A percentile compares a stretch with the other conserved stretches of the same genome.
Evolutionary conservation across 73 alveolate genomes (phyloP).

Genomic region (Tetrahymena elliotti): DNA sequence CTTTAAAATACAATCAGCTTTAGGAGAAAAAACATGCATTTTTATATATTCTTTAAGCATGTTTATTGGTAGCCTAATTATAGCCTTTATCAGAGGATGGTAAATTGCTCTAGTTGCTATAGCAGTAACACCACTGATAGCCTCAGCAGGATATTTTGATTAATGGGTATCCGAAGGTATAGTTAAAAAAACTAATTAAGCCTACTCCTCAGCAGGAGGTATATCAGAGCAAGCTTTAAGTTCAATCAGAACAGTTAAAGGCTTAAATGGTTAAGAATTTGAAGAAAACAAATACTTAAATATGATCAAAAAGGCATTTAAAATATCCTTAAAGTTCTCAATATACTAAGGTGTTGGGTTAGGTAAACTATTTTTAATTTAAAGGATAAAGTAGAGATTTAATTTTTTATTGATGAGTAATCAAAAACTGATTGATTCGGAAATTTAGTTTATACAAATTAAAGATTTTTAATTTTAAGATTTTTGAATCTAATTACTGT

Average conservation of each 20-base stretch:
- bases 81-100: constrained; percentile 63
- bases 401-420: too few species aligned
- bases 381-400: too few species aligned
- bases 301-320: background rate
- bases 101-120: constrained; percentile 42
- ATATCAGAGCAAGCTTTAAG: constrained; percentile 62
- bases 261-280: constrained; percentile 30
- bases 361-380: background rate
- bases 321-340: background rate
- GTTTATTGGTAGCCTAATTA: constrained; percentile 33
- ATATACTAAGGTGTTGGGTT: background rate
- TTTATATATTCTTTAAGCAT: constrained; percentile 38
- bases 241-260: constrained; percentile 59
- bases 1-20: constrained; percentile 45
- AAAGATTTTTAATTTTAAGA: background rate
- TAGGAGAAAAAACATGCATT: constrained; percentile 56
- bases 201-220: constrained; percentile 54
- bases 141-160: constrained; percentile 12
- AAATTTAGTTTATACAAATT: too few species aligned
- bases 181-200: constrained; percentile 27
- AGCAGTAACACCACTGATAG: constrained; percentile 37
- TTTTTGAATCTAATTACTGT: background rate
- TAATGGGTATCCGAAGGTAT: constrained; percentile 38
- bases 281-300: background rate
- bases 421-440: background rate